Evolutionary conservation across 2,329 filamentous ascomycete genomes (phyloP).

Genomic region (Zarea fungicola): DNA sequence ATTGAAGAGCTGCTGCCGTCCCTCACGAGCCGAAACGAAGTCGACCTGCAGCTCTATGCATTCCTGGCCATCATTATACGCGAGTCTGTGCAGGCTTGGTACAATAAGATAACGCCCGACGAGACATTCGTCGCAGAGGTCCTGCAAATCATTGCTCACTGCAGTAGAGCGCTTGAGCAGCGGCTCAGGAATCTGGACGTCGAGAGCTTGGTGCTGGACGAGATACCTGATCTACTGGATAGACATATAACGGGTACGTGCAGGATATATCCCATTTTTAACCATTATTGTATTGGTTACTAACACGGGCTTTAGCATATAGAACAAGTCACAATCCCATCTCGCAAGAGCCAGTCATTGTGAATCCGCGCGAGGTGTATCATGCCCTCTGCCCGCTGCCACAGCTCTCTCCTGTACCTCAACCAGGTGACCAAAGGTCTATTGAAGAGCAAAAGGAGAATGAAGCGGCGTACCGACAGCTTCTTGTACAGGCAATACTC

Average conservation of each 20-base stretch:
- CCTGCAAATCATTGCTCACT: slow-evolving; percentile 86
- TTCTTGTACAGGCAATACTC: slow-evolving; percentile 78
- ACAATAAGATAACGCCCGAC: slow-evolving; percentile 85
- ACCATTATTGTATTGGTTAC: not conserved
- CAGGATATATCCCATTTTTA: not conserved
- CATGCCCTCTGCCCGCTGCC: slow-evolving; percentile 80
- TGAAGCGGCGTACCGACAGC: slow-evolving; percentile 77
- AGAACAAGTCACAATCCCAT: slow-evolving; percentile 59
- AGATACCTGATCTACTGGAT: slow-evolving; percentile 77
- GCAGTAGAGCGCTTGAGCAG: slow-evolving; percentile 81
- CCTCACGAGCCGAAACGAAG: slow-evolving; percentile 87
- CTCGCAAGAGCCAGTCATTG: slow-evolving; percentile 53
- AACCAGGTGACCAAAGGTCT: slow-evolving; percentile 43
- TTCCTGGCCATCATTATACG: slow-evolving; percentile 84
- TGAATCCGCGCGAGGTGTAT: slow-evolving; percentile 66
- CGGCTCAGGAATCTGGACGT: slow-evolving; percentile 77
- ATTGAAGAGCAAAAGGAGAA: slow-evolving; percentile 63
- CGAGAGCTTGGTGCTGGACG: slow-evolving; percentile 77
- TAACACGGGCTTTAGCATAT: slow-evolving; percentile 52
- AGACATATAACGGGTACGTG: slow-evolving; percentile 71
- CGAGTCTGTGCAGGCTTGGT: slow-evolving; percentile 92
- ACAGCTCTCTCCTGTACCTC: slow-evolving; percentile 71
- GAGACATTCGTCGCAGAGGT: slow-evolving; percentile 83
- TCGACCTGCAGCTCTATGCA: slow-evolving; percentile 90
- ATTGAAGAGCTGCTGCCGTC: slow-evolving; percentile 83